Evolutionary conservation across 2,329 filamentous ascomycete genomes (phyloP), one percentile per base, ranked within the genome.

Genomic region (Alternaria ethzedia): DNA sequence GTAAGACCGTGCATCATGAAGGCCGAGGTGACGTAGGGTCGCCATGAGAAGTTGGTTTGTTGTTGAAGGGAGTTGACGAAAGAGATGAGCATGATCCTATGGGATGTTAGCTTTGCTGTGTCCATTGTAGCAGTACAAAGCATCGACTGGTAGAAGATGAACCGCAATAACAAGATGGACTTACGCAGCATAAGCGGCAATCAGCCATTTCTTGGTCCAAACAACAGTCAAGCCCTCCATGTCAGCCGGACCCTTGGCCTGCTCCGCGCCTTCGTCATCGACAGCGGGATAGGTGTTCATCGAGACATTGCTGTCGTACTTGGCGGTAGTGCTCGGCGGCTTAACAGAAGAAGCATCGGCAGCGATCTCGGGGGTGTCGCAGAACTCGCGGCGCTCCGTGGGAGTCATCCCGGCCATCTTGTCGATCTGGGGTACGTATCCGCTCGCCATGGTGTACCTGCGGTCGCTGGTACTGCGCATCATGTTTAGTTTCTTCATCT

Each of bases 41-140:
- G 71, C 57, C 78, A 65, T 2, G 80, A 80, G 61, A 76, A 79
- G 44, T 81, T 81, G 50, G 81, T 77, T 51, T 78, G 75, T 59
- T 82, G 73, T 62, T 84, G 78, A 41, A 84, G 73, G 7, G 81
- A 83, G 57, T 86, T 85, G 64, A 82, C 79, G 63, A 71, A 71
- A 5, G 65, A 67, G 30, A 71, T 68, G 57, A 69, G 47, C 62
- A 65, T 64, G 32, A 71, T 72, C 1, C 67, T 68, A 25, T 25
- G 9, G 21, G 3, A 15, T 28, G 26, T 43, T 7, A 51, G 21
- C 44, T 17, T 25, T 9, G 13, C 13, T 25, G 30, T 13, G 6
- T 9, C 0, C 6, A 23, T 11, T 6, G 9, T 6, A 52, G 9
- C 20, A 25, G 49, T 2, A 10, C 4, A n/a, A n/a, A 51, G 12